Conservation (phyloP, 2,329 filamentous ascomycete genomes). For the Leptosphaerulina australis region DNA sequence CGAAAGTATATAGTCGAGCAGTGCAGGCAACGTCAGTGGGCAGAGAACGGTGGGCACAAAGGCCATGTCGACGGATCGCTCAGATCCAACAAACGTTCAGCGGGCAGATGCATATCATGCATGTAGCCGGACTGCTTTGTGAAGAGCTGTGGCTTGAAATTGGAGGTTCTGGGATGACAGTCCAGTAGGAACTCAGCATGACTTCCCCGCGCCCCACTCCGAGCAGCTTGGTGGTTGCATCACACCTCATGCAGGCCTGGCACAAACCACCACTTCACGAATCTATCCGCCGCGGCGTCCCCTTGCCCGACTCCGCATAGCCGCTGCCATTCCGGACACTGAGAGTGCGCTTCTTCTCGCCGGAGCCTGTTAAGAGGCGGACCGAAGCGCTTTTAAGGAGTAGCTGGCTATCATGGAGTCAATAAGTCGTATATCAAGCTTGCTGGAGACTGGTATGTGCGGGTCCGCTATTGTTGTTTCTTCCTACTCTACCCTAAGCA, state of each 20-base stretch:
- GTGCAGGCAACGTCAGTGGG: slow-evolving; percentile 49
- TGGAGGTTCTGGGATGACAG: neutral
- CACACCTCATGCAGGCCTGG: slow-evolving; percentile 23
- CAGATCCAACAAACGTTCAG: slow-evolving; percentile 1
- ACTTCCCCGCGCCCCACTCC: slow-evolving; percentile 10
- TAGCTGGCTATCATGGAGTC: slow-evolving; percentile 75
- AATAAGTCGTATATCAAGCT: slow-evolving; percentile 87
- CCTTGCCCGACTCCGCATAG: slow-evolving; percentile 37
- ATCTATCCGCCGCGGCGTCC: slow-evolving; percentile 19
- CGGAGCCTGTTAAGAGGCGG: slow-evolving; percentile 16
- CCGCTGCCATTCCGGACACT: slow-evolving; percentile 23
- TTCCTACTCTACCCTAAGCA: slow-evolving; percentile 1
- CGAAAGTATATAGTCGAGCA: slow-evolving; percentile 69
- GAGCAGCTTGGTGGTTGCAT: slow-evolving; percentile 15
- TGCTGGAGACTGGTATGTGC: slow-evolving; percentile 85
- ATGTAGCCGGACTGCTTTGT: neutral
- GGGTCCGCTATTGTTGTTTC: slow-evolving; percentile 2
- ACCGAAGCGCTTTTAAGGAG: slow-evolving; percentile 22
- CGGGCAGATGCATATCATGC: slow-evolving; percentile 1
- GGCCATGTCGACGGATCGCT: slow-evolving; percentile 20
- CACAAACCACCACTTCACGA: slow-evolving; percentile 33
- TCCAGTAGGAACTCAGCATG: slow-evolving; percentile 11
- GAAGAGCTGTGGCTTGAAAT: slow-evolving; percentile 1
- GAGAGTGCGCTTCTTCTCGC: slow-evolving; percentile 1
- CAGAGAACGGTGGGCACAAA: slow-evolving; percentile 48